A percentile compares a stretch with the other conserved stretches of the same genome.
These are phyloP conservation scores for Mycena indigotica DNA, from an alignment of 768 basidiomycete genomes.

Conservation along the genomic window DNA sequence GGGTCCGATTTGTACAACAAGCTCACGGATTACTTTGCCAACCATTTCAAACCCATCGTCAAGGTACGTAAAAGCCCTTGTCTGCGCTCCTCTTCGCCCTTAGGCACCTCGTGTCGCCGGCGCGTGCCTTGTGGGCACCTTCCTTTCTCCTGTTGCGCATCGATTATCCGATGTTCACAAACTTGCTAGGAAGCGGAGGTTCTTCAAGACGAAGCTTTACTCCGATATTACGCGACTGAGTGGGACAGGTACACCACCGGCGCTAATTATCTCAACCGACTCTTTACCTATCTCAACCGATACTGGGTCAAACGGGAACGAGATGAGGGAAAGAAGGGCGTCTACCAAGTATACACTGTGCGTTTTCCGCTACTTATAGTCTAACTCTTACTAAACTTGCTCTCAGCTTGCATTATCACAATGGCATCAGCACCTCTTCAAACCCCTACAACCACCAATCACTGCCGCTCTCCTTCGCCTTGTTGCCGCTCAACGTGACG, in stretches of 20 bases:
- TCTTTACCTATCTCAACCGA: conserved; percentile 97
- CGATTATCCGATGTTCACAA: conserved; percentile 12
- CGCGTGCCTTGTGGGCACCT: neutral
- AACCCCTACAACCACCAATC: conserved; percentile 79
- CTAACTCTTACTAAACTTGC: conserved; percentile 5
- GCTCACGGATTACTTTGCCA: conserved; percentile 86
- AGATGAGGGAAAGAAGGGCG: conserved; percentile 92
- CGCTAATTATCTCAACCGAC: conserved; percentile 93
- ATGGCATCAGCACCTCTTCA: conserved; percentile 92
- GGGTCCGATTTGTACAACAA: conserved; percentile 96
- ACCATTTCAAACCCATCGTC: conserved; percentile 74
- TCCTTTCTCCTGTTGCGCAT: conserved; percentile 1
- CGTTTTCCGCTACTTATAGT: conserved; percentile 28
- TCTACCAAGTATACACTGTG: conserved; percentile 96
- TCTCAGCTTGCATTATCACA: conserved; percentile 87
- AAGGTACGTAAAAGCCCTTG: conserved; percentile 28
- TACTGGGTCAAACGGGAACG: conserved; percentile 99
- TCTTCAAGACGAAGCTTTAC: conserved; percentile 84
- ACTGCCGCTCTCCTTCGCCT: conserved; percentile 82
- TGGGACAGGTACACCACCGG: conserved; percentile 98
- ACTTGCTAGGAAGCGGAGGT: conserved; percentile 65
- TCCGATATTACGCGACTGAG: conserved; percentile 88
- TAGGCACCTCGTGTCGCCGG: neutral
- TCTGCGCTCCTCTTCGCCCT: neutral
- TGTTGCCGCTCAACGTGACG: conserved; percentile 92